A percentile compares a stretch with the other conserved stretches of the same genome.
These are phyloP conservation scores for Azolla pinnata DNA, from an alignment of 75 land plant species.

Conservation along the genomic window DNA sequence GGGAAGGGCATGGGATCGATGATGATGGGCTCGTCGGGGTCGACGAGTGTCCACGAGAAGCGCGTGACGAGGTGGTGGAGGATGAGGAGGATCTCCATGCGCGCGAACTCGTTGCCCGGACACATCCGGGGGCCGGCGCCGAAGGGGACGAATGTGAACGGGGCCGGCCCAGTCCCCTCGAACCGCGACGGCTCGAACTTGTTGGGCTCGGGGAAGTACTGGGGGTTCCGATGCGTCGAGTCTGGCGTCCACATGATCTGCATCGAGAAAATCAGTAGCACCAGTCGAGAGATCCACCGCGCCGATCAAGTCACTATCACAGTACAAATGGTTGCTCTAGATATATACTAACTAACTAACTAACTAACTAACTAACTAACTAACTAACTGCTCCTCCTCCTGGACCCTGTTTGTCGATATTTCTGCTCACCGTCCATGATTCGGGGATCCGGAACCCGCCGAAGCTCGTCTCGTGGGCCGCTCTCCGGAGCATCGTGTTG, in stretches of 20 bases:
- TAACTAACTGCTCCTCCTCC: neutral
- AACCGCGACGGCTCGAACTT: slow-evolving; percentile 46
- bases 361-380: too few relatives aligned
- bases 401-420: neutral
- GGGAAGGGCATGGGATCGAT: slow-evolving; percentile 26
- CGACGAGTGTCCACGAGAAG: slow-evolving; percentile 21
- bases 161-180: slow-evolving; percentile 24
- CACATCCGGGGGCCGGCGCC: slow-evolving; percentile 59
- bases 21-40: slow-evolving; percentile 26
- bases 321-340: too few relatives aligned
- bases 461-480: slow-evolving; percentile 9
- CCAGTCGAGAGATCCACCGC: neutral
- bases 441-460: slow-evolving; percentile 20
- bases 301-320: neutral
- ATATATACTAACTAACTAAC: too few relatives aligned
- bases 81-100: slow-evolving; percentile 35
- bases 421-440: slow-evolving; percentile 25
- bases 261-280: neutral
- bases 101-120: slow-evolving; percentile 36
- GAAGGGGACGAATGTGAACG: slow-evolving; percentile 48
- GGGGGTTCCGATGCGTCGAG: slow-evolving; percentile 18
- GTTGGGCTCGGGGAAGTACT: slow-evolving; percentile 35
- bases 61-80: slow-evolving; percentile 28
- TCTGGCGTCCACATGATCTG: slow-evolving; percentile 16
- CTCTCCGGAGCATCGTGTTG: slow-evolving; percentile 34